Evolutionary conservation across 495 filamentous ascomycete genomes (phyloP), one percentile per base, ranked within the genome.

Genomic region (Talaromyces stipitatus): DNA sequence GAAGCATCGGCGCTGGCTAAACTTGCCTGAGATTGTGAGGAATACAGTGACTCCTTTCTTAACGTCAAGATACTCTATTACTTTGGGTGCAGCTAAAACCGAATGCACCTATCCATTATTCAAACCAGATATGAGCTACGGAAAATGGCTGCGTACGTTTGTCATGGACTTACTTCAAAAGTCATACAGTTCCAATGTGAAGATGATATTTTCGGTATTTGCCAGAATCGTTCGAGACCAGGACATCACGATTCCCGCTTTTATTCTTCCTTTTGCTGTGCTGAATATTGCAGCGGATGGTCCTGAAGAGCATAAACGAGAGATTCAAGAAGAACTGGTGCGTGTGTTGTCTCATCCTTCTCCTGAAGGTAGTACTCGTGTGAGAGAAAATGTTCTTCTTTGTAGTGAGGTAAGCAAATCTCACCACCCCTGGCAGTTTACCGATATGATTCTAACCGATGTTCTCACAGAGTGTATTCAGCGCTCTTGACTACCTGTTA

Each of bases 401-500:
- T 91, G 87, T 69, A 92, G 88, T 66, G 88, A 96, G 76, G 91
- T 91, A 76, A 72, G 78, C 33, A 23, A 30, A 10, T 28, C 22
- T n/a, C 46, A 60, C 60, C 57, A 46, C 11, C n/a, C 14, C 12
- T 28, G 2, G 51, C 12, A 36, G 14, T 38, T 26, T 53, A 62
- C 11, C 36, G 9, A 5, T 2, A 18, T 46, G 27, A 30, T 18
- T 50, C 8, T 27, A 50, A n/a, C 10, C 10, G 11, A 28, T 43
- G n/a, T 20, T 20, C 38, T 27, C 23, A 33, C 62, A 96, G 90
- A 89, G 87, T 54, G 85, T 96, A 9, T 98, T 98, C 69, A 84
- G 85, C 56, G 83, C 95, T 12, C 78, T 97, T 23, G 95, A 98
- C 65, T 96, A 98, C 68, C 78, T 91, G 57, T 89, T 90, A 56